Evolutionary conservation across 768 basidiomycete genomes (phyloP).

Genomic region (Serendipita sp.): DNA sequence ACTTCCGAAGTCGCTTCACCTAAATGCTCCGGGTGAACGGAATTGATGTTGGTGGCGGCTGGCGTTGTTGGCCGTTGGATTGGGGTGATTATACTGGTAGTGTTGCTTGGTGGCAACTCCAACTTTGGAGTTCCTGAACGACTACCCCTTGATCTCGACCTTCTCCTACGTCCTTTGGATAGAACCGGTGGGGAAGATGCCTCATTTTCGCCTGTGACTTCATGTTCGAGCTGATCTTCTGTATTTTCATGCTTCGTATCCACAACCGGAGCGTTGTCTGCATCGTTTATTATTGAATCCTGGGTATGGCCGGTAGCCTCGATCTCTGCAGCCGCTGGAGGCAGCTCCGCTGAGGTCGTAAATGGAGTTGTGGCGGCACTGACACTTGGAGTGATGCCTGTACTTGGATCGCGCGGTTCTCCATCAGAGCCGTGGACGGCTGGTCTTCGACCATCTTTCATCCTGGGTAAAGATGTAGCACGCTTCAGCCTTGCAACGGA

Average conservation of each 20-base stretch:
- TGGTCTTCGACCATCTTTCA: slow-evolving; percentile 80
- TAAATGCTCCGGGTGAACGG: neutral
- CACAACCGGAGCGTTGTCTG: neutral
- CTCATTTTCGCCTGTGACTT: slow-evolving; percentile 12
- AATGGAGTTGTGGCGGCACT: slow-evolving; percentile 6
- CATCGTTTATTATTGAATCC: neutral
- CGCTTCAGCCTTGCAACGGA: slow-evolving; percentile 84
- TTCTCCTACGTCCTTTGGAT: neutral
- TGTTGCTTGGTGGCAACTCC: neutral
- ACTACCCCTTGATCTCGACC: neutral
- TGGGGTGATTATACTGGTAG: neutral
- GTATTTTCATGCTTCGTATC: neutral
- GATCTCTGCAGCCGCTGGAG: neutral
- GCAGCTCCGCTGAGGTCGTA: neutral
- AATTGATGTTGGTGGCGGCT: neutral
- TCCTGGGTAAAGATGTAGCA: slow-evolving; percentile 78
- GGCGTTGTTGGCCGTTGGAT: neutral
- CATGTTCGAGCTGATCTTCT: neutral
- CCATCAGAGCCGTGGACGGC: slow-evolving; percentile 20
- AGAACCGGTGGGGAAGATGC: neutral
- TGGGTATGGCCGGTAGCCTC: neutral
- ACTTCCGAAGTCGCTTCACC: too few species aligned
- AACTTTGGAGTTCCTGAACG: slow-evolving; percentile 2
- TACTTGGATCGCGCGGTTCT: slow-evolving; percentile 5
- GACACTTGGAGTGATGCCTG: neutral